Conservation (phyloP, 2,329 filamentous ascomycete genomes). For the Aspergillus japonicus region DNA sequence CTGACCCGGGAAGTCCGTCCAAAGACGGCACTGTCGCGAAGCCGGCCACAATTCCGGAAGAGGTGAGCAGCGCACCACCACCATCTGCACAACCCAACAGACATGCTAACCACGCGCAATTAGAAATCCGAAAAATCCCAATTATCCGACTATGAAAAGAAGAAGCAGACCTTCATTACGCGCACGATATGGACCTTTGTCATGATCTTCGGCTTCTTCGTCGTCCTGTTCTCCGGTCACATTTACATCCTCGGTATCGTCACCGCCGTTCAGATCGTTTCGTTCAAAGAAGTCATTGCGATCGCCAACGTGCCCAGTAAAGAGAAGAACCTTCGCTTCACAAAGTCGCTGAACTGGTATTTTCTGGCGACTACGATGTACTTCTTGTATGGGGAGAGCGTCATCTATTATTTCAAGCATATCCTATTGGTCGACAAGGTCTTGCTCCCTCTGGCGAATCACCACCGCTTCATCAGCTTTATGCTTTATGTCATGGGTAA, state of each 20-base stretch:
- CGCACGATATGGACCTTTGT: constrained; percentile 96
- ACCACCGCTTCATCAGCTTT: constrained; percentile 98
- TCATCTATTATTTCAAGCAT: constrained; percentile 99
- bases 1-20: constrained; percentile 52
- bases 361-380: constrained; percentile 99
- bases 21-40: constrained; percentile 42
- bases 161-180: constrained; percentile 96
- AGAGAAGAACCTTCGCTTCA: constrained; percentile 86
- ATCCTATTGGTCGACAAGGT: constrained; percentile 94
- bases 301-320: constrained; percentile 93
- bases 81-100: background rate
- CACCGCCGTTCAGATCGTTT: constrained; percentile 91
- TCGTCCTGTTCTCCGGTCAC: constrained; percentile 89
- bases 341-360: constrained; percentile 98
- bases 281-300: constrained; percentile 98
- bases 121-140: constrained; percentile 41
- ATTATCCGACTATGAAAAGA: constrained; percentile 87
- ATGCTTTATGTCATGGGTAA: constrained; percentile 94
- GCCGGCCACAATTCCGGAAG: constrained; percentile 35
- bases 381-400: constrained; percentile 96
- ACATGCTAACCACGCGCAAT: constrained; percentile 6
- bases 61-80: constrained; percentile 25
- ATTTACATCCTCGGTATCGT: constrained; percentile 95
- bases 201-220: constrained; percentile 94
- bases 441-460: constrained; percentile 86